Base-by-base conservation (phyloP, 1,139 yeast genomes). In the Debaryomycetaceae sp. region DNA sequence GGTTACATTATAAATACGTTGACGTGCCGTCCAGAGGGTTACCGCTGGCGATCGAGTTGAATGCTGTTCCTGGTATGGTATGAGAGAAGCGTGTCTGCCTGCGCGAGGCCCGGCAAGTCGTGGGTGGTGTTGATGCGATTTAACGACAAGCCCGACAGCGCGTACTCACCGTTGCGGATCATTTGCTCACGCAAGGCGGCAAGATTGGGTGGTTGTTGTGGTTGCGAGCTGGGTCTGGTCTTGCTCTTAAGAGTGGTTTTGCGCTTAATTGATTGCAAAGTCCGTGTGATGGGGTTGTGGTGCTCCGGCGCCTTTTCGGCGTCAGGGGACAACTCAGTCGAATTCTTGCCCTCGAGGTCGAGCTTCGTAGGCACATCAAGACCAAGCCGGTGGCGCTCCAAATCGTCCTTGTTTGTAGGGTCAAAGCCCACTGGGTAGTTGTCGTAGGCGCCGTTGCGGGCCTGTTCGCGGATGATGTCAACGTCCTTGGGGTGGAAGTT, bases 361-460 rank as follows among this genome's bases (percentile, higher is more conserved):
- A n/a, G n/a, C n/a, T n/a, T n/a, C n/a, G n/a, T n/a, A 3, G 27
- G 16, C 27, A 21, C 11, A 16, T 29, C 32, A 4, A 29, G 18
- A 5, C 32, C 28, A 15, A 67, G 44, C 44, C 73, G 45, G 52
- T 66, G 61, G 50, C 58, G 52, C 44, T 66, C 66, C 35, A 69
- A 54, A 56, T 68, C 68, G 45, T 60, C 63, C 14, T 52, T 42
- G 49, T 71, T 63, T n/a, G 83, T 76, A 20, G 83, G 83, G 49
- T 76, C 83, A 45, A 67, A 76, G 13, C 75, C 75, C 16, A 49
- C 54, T 4, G 78, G 78, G 44, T 69, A 76, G 24, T 61, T 64
- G 31, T 61, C 66, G 47, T 56, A 75, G 29, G 53, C 65, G 4
- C 80, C 78, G 31, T 49, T 45, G 15, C 63, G 54, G 8, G 61